phyloP scores from a whole-genome alignment of 345 rosid genomes.

The Odontarrhena argentea region DNA sequence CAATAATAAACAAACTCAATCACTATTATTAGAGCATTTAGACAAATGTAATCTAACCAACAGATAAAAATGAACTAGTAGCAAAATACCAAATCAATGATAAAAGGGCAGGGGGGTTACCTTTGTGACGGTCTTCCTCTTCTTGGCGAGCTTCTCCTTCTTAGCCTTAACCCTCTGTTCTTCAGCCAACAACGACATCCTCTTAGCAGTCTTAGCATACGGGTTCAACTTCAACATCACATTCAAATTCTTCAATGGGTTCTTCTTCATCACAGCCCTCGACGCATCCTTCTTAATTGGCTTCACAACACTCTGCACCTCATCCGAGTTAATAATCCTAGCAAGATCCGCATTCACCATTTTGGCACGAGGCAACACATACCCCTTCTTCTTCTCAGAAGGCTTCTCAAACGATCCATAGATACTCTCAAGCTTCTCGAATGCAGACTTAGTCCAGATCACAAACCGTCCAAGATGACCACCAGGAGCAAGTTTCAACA shows the following conservation, averaged over 20 bases:
- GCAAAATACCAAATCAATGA: not conserved
- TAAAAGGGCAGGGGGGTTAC: conserved; percentile 40
- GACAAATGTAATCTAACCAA: not conserved
- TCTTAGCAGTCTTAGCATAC: conserved; percentile 89
- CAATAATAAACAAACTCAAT: not conserved
- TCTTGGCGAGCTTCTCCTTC: conserved; percentile 96
- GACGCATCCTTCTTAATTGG: conserved; percentile 75
- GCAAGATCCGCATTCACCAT: conserved; percentile 96
- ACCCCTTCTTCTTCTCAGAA: conserved; percentile 90
- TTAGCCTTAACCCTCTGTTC: conserved; percentile 88
- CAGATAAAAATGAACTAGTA: not conserved
- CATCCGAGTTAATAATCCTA: conserved; percentile 95
- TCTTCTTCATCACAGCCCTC: conserved; percentile 91
- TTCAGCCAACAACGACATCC: conserved; percentile 95
- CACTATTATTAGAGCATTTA: not conserved
- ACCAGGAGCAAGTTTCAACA: conserved; percentile 94
- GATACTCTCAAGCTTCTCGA: conserved; percentile 88
- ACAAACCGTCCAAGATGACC: conserved; percentile 94
- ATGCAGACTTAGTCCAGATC: conserved; percentile 94
- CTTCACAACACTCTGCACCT: conserved; percentile 89
- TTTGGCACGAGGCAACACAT: conserved; percentile 80
- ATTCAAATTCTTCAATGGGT: conserved; percentile 86
- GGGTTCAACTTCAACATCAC: conserved; percentile 87
- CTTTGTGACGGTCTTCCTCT: conserved; percentile 75
- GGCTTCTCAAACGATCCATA: conserved; percentile 85